Evolutionary conservation across 306 rosid genomes (phyloP), one percentile per base, ranked within the genome.

Genomic region (Citrullus mucosospermus): DNA sequence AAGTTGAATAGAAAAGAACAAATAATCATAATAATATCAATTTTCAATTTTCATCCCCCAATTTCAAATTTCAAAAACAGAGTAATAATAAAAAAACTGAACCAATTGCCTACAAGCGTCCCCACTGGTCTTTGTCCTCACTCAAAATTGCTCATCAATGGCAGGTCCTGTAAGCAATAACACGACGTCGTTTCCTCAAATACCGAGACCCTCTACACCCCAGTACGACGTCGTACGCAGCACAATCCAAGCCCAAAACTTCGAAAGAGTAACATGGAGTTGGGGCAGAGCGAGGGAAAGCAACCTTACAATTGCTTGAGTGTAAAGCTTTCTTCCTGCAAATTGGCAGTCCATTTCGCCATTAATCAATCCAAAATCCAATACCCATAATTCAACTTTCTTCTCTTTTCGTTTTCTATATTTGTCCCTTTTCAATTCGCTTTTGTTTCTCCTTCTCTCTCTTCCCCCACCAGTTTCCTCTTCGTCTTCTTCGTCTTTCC

Each of bases 331-430:
- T 54, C 78, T 74, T 28, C 50, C 78, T 74, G 78, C 63, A 74
- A 74, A 32, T 74, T 74, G 63, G 63, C 78, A 74, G 78, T 51
- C 78, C 46, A 74, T 74, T 74, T 74, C 78, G 15, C 32, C 78
- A 74, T 17, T 53, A 74, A 74, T 74, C 78, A 54, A 38, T 74
- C 63, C 44, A 74, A 55, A 54, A 74, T 9, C 63, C 62, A 74
- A 74, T 34, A 74, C 78, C 78, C 78, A 74, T 74, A 8, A 18
- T 53, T 74, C 78, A 74, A 34, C 30, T 73, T 32, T 51, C 57
- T 30, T 74, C 63, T 43, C 72, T 66, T 66, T 18, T 66, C 48
- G 48, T 53, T 72, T 72, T 48, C 77, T 46, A 74, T 32, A 54
- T 74, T 74, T 74, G 63, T 74, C 78, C 78, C 78, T 9, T 74